A percentile compares a stretch with the other conserved stretches of the same genome.
Conservation (phyloP, 257 asterid genomes). For the Gentiana macrophylla region DNA sequence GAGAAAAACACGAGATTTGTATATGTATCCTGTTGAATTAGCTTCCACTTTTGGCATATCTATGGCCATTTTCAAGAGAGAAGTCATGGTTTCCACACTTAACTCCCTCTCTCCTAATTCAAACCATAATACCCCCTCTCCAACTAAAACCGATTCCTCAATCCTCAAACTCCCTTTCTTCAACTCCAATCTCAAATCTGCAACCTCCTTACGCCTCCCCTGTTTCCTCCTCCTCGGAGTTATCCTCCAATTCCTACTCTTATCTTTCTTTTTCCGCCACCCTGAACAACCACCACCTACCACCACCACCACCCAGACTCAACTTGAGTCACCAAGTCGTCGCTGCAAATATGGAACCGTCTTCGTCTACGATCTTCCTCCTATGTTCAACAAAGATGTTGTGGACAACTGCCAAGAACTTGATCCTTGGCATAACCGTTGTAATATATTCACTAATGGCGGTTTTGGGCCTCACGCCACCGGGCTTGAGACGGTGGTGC, state of each 20-base stretch:
- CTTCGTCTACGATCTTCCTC: conserved; percentile 41
- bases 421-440: conserved; percentile 48
- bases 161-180: background rate
- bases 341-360: conserved; percentile 22
- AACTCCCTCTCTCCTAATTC: background rate
- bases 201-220: conserved; percentile 1
- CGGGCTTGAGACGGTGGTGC: conserved; percentile 23
- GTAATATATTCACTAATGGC: conserved; percentile 41
- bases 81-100: conserved; percentile 5
- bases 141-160: background rate
- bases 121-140: background rate
- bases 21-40: no score
- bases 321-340: background rate
- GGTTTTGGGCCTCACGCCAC: conserved; percentile 51
- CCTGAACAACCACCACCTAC: background rate
- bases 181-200: conserved; percentile 5
- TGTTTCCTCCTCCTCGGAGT: background rate
- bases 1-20: no score
- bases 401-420: conserved; percentile 36
- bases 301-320: background rate
- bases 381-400: conserved; percentile 33
- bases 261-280: background rate
- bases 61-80: background rate
- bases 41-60: no score
- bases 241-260: conserved; percentile 1